phyloP scores from a whole-genome alignment of 2,329 filamentous ascomycete species.

The Ophiostoma novo-ulmi region DNA sequence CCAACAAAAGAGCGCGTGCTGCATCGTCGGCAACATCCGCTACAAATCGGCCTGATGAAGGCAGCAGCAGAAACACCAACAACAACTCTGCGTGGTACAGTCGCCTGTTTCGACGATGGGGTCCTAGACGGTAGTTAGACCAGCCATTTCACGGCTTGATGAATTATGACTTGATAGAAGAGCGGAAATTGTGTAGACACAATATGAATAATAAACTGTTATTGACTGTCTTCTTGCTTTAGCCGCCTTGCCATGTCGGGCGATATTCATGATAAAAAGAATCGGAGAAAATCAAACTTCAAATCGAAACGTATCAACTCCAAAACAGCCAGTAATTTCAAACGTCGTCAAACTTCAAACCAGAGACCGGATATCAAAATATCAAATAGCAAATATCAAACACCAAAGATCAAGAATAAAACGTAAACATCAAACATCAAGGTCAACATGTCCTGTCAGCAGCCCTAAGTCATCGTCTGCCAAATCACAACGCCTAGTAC shows the following conservation, averaged over 20 bases:
- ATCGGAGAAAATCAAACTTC: background rate
- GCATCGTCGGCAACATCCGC: background rate
- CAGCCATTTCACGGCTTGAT: too few species aligned
- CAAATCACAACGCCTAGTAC: constrained; percentile 28
- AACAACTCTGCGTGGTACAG: background rate
- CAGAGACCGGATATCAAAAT: background rate
- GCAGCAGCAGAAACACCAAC: background rate
- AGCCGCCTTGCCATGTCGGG: too few species aligned
- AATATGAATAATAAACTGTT: background rate
- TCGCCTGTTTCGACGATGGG: background rate
- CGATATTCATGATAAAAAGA: background rate
- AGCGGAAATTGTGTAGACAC: background rate
- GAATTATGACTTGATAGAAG: too few species aligned
- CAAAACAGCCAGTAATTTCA: background rate
- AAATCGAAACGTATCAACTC: background rate
- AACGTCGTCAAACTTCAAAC: background rate
- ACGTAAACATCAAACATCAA: background rate
- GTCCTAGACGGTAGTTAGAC: background rate
- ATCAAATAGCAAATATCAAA: background rate
- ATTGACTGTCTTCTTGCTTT: background rate
- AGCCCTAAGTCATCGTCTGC: constrained; percentile 7
- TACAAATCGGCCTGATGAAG: background rate
- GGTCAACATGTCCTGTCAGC: background rate
- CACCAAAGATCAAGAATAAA: background rate
- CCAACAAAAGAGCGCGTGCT: background rate